Percentiles rank a stretch among this genome's conserved stretches.
Evolutionary conservation across 208 protist genomes (phyloP).

Genomic region (Jaenimonas drosophilae): DNA sequence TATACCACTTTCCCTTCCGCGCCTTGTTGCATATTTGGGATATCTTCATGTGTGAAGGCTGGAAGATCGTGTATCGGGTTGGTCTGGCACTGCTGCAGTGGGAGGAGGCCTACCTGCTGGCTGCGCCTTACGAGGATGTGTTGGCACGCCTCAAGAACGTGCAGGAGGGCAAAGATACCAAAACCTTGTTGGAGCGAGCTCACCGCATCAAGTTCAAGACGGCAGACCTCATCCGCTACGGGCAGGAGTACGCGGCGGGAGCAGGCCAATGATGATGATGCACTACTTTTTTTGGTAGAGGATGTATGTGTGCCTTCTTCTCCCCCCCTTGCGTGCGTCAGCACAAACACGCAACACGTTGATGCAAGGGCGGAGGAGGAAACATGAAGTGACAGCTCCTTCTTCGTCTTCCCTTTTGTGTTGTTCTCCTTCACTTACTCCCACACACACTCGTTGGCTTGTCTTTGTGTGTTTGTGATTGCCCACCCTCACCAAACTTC

Average conservation of each 20-base stretch:
- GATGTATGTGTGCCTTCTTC: no score
- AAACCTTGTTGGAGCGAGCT: constrained; percentile 60
- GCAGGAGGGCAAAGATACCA: constrained; percentile 75
- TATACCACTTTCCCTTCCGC: constrained; percentile 82
- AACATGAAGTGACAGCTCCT: no score
- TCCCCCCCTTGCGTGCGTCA: no score
- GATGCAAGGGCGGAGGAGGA: no score
- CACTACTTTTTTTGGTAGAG: no score
- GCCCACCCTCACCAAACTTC: no score
- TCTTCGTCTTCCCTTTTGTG: no score
- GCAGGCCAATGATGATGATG: no score
- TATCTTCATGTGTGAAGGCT: constrained; percentile 88
- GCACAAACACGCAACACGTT: no score
- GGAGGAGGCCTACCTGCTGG: constrained; percentile 69
- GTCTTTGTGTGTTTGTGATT: no score
- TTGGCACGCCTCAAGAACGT: constrained; percentile 74
- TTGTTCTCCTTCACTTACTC: no score
- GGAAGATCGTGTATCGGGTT: constrained; percentile 91
- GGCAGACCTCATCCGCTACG: constrained; percentile 65
- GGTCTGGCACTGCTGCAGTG: constrained; percentile 84
- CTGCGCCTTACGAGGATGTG: constrained; percentile 64
- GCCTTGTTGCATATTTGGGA: constrained; percentile 88
- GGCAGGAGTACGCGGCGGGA: constrained; percentile 77
- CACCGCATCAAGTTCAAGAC: constrained; percentile 86
- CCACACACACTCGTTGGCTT: no score